Percentiles rank a stretch among this genome's conserved stretches.
phyloP scores from a whole-genome alignment of 2,329 filamentous ascomycete species.

The Juglanconis sp. region DNA sequence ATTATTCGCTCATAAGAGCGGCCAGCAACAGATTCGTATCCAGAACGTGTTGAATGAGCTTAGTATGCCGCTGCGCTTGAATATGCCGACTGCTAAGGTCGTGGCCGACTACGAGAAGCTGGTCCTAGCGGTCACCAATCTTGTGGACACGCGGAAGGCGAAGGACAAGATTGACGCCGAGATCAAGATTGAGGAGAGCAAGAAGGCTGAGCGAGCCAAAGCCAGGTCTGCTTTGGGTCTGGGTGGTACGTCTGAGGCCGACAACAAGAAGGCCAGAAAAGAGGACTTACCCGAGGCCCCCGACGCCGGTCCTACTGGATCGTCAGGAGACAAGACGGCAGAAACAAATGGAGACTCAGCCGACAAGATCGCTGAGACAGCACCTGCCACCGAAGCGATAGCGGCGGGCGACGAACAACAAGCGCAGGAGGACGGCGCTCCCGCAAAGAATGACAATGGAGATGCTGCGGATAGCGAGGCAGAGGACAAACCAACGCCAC shows the following conservation, averaged over 20 bases:
- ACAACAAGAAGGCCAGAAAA: slow-evolving; percentile 12
- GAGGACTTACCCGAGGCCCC: slow-evolving; percentile 18
- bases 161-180: slow-evolving; percentile 74
- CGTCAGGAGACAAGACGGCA: slow-evolving; percentile 6
- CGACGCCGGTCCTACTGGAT: slow-evolving; percentile 1
- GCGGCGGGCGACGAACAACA: slow-evolving; percentile 7
- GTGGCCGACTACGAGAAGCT: slow-evolving; percentile 70
- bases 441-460: background rate
- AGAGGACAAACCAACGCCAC: slow-evolving; percentile 18
- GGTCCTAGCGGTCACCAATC: slow-evolving; percentile 61
- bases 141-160: slow-evolving; percentile 72
- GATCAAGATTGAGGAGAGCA: slow-evolving; percentile 57
- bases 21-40: slow-evolving; percentile 73
- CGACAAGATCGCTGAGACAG: slow-evolving; percentile 18
- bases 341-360: slow-evolving; percentile 8
- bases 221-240: slow-evolving; percentile 19
- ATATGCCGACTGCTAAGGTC: slow-evolving; percentile 71
- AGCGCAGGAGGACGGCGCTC: slow-evolving; percentile 13
- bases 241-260: slow-evolving; percentile 17
- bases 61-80: slow-evolving; percentile 65
- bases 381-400: background rate
- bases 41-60: slow-evolving; percentile 69
- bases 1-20: slow-evolving; percentile 72
- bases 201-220: slow-evolving; percentile 53
- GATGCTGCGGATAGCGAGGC: slow-evolving; percentile 1